Base-by-base conservation (phyloP, 1,139 yeast genomes). In the Zygosaccharomyces sapae region DNA sequence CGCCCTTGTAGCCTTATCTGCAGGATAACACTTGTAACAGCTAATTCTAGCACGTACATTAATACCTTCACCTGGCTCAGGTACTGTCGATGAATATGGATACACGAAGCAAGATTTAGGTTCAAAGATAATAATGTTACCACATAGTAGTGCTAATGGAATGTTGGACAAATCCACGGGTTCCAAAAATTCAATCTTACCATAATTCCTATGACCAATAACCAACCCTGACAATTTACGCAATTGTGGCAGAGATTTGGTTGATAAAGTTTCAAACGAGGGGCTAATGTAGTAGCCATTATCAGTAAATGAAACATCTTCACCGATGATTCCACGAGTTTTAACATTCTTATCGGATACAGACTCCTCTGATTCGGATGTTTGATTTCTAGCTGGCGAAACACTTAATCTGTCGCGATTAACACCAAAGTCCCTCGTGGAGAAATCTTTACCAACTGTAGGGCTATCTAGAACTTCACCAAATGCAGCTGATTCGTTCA, bases 201-300 rank as follows among this genome's bases (percentile, higher is more conserved):
- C 99, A 61, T 72, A 81, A 41, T 86, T 85, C 53, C 77, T 76
- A 54, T 95, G 82, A 3, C 98, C 98, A 49, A 94, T 80, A 25
- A 76, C 77, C 64, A 90, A 83, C 50, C 80, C 70, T 25, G 72
- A 58, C n/a, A 92, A 83, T 9, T 76, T 61, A 48, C 84, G 79
- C 44, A 89, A 75, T 52, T 86, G 84, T 8, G 79, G 69, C 41
- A 86, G 70, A 0, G 88, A 66, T 74, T 77, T 74, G 37, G 74
- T 69, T 49, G 78, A 74, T 49, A 92, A 70, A 46, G 81, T 81
- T 5, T 80, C 75, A 41, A 83, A 61, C 3, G 89, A 72, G 19
- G 98, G 98, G 2, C 86, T 78, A 43, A 83, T 83, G 89, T 95
- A 92, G 67, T 90, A 94, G 2, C 92, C 96, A 42, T 84, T 79